A percentile compares a stretch with the other conserved stretches of the same genome.
These are phyloP conservation scores for Lodderomyces metapsilosis DNA, from an alignment of 1,139 yeast species.

Conservation along the genomic window DNA sequence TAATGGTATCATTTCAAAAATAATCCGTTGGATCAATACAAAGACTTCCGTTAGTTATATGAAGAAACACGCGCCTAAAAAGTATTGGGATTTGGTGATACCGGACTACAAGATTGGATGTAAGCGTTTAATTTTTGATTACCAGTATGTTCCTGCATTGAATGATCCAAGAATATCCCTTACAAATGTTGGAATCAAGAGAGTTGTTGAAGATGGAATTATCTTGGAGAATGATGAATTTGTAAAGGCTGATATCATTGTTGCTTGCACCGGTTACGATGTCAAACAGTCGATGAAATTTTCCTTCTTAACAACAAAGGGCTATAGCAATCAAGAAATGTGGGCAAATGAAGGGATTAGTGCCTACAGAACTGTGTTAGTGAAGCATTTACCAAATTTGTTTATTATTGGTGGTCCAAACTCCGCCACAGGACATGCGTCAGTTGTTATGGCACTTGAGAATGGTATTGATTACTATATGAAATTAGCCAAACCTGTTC, in stretches of 20 bases:
- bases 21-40: conserved; percentile 26
- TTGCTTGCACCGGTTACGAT: conserved; percentile 47
- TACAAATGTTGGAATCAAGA: conserved; percentile 23
- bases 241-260: conserved; percentile 38
- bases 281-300: conserved; percentile 21
- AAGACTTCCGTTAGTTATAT: conserved; percentile 25
- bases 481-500: conserved; percentile 26
- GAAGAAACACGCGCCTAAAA: conserved; percentile 31
- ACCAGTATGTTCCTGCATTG: conserved; percentile 34
- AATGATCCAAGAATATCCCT: conserved; percentile 32
- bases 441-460: conserved; percentile 44
- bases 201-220: conserved; percentile 29
- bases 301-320: conserved; percentile 28
- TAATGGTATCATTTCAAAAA: conserved; percentile 24
- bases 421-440: conserved; percentile 45
- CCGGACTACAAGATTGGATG: conserved; percentile 46
- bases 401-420: conserved; percentile 44
- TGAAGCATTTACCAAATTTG: conserved; percentile 36
- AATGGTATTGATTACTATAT: conserved; percentile 29
- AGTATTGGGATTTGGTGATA: conserved; percentile 31
- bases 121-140: conserved; percentile 42
- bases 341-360: conserved; percentile 34
- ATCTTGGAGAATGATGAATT: conserved; percentile 29
- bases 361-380: conserved; percentile 38
- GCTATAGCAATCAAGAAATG: conserved; percentile 17